Evolutionary conservation across 2,329 filamentous ascomycete species (phyloP).

Genomic region (Trichoderma breve): DNA sequence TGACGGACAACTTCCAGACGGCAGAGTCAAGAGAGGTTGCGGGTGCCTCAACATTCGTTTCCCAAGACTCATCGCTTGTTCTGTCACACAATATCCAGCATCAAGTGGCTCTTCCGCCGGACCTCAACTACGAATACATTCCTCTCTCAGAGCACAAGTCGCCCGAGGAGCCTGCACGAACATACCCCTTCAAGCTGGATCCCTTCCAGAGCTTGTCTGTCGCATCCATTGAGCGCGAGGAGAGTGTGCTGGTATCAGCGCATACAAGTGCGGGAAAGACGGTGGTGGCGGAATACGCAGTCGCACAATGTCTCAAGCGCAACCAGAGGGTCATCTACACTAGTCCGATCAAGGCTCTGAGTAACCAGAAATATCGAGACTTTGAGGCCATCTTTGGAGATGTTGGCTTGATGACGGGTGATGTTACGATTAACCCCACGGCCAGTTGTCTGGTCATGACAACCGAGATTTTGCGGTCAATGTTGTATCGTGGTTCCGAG

Average conservation of each 20-base stretch:
- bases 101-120: constrained; percentile 90
- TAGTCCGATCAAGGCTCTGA: constrained; percentile 96
- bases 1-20: constrained; percentile 93
- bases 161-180: constrained; percentile 80
- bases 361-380: constrained; percentile 98
- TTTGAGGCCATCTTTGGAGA: constrained; percentile 95
- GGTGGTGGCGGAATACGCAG: constrained; percentile 96
- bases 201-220: constrained; percentile 96
- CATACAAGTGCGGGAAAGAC: constrained; percentile 98
- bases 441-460: constrained; percentile 99
- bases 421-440: constrained; percentile 98
- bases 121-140: constrained; percentile 90
- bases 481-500: constrained; percentile 96
- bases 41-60: constrained; percentile 66
- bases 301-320: constrained; percentile 93
- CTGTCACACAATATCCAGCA: constrained; percentile 97
- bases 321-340: constrained; percentile 99
- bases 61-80: constrained; percentile 70
- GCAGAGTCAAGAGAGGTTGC: constrained; percentile 90
- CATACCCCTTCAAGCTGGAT: constrained; percentile 87
- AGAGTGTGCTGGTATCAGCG: constrained; percentile 94
- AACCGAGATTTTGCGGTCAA: constrained; percentile 96
- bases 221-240: constrained; percentile 89
- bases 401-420: constrained; percentile 96
- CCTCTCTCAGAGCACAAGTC: constrained; percentile 93